phyloP scores from a whole-genome alignment of 2,329 filamentous ascomycete genomes.

The Elsinoe batatas region DNA sequence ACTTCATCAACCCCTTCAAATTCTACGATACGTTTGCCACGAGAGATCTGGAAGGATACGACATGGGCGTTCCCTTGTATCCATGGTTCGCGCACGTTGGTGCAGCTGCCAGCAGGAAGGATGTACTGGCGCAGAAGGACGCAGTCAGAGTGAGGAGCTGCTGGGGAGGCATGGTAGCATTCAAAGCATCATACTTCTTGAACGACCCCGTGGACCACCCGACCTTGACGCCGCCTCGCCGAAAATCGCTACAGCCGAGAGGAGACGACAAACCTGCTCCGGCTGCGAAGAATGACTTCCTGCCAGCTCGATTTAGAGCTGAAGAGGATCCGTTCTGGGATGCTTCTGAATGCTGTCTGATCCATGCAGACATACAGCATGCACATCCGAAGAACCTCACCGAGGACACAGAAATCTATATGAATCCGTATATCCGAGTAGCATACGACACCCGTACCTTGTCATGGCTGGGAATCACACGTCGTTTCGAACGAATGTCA shows the following conservation, averaged over 20 bases:
- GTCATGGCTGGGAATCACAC: conserved; percentile 48
- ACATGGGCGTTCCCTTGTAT: conserved; percentile 54
- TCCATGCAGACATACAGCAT: conserved; percentile 35
- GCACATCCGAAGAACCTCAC: conserved; percentile 22
- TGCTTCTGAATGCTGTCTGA: conserved; percentile 39
- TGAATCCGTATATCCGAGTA: conserved; percentile 67
- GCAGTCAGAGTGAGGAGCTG: conserved; percentile 62
- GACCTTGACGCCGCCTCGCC: neutral
- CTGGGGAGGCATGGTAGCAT: conserved; percentile 68
- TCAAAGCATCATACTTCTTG: conserved; percentile 52
- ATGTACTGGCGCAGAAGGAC: conserved; percentile 51
- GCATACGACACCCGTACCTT: conserved; percentile 53
- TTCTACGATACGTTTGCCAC: conserved; percentile 69
- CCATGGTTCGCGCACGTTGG: conserved; percentile 54
- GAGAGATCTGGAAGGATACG: conserved; percentile 55
- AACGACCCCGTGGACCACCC: neutral
- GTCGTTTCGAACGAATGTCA: conserved; percentile 58
- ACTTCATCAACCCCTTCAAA: conserved; percentile 57
- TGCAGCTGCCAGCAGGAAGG: conserved; percentile 44
- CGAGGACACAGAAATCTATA: conserved; percentile 50
- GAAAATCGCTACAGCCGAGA: neutral
- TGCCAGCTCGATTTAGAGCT: conserved; percentile 36
- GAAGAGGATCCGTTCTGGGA: conserved; percentile 37
- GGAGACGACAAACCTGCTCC: neutral
- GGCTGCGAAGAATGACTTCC: conserved; percentile 12